Base-by-base conservation (phyloP, 169 alveolate genomes). In the Eimeria praecox region DNA sequence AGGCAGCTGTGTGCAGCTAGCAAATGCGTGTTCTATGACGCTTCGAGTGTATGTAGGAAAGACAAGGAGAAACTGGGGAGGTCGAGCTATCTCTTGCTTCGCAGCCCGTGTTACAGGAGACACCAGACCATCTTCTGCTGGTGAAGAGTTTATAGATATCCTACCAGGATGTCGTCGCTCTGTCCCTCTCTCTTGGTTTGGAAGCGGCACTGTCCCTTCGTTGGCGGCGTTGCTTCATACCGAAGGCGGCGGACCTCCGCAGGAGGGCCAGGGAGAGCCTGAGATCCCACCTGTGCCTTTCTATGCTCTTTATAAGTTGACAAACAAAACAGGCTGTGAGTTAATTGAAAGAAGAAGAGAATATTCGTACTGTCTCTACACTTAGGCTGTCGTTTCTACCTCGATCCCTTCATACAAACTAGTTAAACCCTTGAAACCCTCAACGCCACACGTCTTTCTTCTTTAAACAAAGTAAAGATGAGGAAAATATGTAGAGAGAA, bases 1-100 rank as follows among this genome's bases (percentile, higher is more conserved):
- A 35, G 98, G 98, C 35, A 95, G 97, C 44, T 96, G 97, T 75
- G 97, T 97, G 56, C 98, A 97, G 90, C 95, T 97, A 20, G 97
- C 96, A 56, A 97, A 97, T 77, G 95, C 96, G 88, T 94, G 97
- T 59, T 71, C 97, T 33, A 78, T 97, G 92, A 77, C 95, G 24
- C 96, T 97, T 40, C 96, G 98, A 75, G 95, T 97, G 54, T 97
- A 96, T 54, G 94, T 94, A 59, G 97, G 97, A 75, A 96, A 97
- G 42, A 62, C 56, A 46, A 86, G 40, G 93, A 54, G 82, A 40
- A 86, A 86, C 20, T 54, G 82, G 93, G 93, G 93, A 1, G 93
- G 77, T 56, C 54, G 77, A 9, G 93, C 93, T 20, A 82, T 82
- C 9, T 82, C 90, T 52, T 82, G 90, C 44, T 82, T 82, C 18